Evolutionary conservation across 805 yeast species (phyloP), one percentile per base, ranked within the genome.

Genomic region (Lipomyces starkeyi): DNA sequence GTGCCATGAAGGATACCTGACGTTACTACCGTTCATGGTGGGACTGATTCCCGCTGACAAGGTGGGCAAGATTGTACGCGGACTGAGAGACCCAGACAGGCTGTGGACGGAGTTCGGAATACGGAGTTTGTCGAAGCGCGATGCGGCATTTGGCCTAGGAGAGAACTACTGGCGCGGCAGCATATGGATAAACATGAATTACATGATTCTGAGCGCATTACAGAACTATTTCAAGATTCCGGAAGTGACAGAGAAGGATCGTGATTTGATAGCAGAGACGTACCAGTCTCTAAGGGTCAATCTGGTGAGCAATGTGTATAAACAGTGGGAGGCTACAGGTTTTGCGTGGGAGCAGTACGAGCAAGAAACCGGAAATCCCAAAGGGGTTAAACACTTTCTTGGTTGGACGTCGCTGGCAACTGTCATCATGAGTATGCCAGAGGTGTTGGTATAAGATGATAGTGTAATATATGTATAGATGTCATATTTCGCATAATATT

Each of bases 121-220:
- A 49, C 83, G 97, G 70, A 90, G 97, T 0, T 80, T 95, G 49
- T 90, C 97, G 0, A 87, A 86, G 74, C 73, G 82, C 4, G 93
- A 91, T 73, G 80, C 80, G 25, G 80, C 75, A 67, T 95, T 89
- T 79, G 90, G 90, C 64, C 85, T 88, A 0, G 94, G 84, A 7
- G 99, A 95, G 76, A 88, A 94, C 78, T 95, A 95, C 80, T 95
- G 99, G 99, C 85, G 97, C 71, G 95, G 97, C 0, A 91, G 96
- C 22, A 83, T 95, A 34, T 95, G 98, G 98, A 82, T 93, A 73
- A 91, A 93, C 77, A 90, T 95, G 75, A 95, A 95, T 80, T 94
- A 92, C 75, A 80, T 95, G 78, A 82, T 88, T 3, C 81, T 95
- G 56, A 95, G 92, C 63, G 84, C 91, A 3, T 80, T 95, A 69